Evolutionary conservation across 2,329 filamentous ascomycete species (phyloP), one percentile per base, ranked within the genome.

Genomic region (Geosmithia flava): DNA sequence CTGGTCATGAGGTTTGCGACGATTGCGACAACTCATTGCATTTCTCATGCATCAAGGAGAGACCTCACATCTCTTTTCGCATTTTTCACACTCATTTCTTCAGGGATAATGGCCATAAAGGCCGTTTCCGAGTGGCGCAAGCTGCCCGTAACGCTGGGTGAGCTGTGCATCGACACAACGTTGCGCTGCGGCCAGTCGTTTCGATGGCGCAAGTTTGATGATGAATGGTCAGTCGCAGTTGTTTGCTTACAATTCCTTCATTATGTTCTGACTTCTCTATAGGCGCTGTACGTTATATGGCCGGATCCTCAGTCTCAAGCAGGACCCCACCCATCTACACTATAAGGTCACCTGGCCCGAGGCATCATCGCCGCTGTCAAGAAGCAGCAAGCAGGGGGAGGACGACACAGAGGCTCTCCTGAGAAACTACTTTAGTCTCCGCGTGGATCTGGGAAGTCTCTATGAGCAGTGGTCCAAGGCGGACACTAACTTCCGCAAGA

Each of bases 171-270:
- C 54, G 88, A 95, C 58, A 98, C 91, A 0, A 95, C 89, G 0
- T 71, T 98, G 33, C 83, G 91, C 52, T 98, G 93, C 62, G 93
- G 93, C 3, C 93, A 98, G 64, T 95, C 91, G 1, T 98, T 98
- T 58, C 83, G 91, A 70, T 98, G 93, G 93, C 84, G 83, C 52
- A 89, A 90, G 61, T 79, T 87, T 45, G 76, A 81, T 42, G 81
- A 90, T 62, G 84, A 91, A 71, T 98, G 93, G 93, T 86, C 57
- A 53, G 62, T 58, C 39, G 20, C 19, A 6, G 4, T 16, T n/a
- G 15, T 11, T 16, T 42, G 16, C 40, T 16, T 42, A 7, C n/a
- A 19, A 23, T 23, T 44, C 13, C 15, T 44, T 3, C 13, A 5
- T 37, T 3, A 37, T 16, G n/a, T 42, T n/a, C 11, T 20, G 33